A percentile compares a stretch with the other conserved stretches of the same genome.
Conservation (phyloP, 208 protist genomes). For the Wallacemonas sp. region DNA sequence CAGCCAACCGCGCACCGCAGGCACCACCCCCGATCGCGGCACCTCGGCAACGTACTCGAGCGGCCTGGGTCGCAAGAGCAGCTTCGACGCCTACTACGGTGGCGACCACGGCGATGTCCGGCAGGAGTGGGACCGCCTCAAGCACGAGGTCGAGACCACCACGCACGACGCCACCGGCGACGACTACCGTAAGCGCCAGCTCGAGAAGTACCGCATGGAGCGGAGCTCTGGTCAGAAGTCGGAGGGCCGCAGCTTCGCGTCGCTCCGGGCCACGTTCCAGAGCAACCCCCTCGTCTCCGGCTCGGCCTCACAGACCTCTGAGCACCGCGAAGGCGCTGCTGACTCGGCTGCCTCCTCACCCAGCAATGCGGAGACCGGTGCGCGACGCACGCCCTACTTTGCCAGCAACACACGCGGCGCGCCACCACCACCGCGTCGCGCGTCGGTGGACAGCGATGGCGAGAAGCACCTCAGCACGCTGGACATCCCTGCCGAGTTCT, state of each 20-base stretch:
- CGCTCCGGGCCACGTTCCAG: background rate
- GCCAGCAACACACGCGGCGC: slow-evolving; percentile 1
- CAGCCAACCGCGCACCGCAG: background rate
- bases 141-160: slow-evolving; percentile 62
- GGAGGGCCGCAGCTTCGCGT: slow-evolving; percentile 9
- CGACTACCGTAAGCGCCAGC: slow-evolving; percentile 69
- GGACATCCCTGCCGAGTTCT: slow-evolving; percentile 71
- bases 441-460: slow-evolving; percentile 15
- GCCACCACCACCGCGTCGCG: background rate
- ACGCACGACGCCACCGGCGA: slow-evolving; percentile 62
- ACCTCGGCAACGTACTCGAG: slow-evolving; percentile 7
- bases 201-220: slow-evolving; percentile 59
- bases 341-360: background rate
- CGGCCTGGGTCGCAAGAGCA: background rate
- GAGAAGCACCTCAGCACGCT: slow-evolving; percentile 22
- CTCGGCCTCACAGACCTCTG: background rate
- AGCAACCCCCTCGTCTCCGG: slow-evolving; percentile 8
- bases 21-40: background rate
- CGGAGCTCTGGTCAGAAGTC: slow-evolving; percentile 24
- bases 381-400: slow-evolving; percentile 9
- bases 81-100: slow-evolving; percentile 16
- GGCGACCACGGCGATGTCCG: slow-evolving; percentile 29
- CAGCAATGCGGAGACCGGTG: background rate
- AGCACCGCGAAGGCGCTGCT: background rate
- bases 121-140: slow-evolving; percentile 58